A percentile compares a stretch with the other conserved stretches of the same genome.
Evolutionary conservation across 352 stramenopile genomes (phyloP).

Genomic region (Globisporangium yorkense): DNA sequence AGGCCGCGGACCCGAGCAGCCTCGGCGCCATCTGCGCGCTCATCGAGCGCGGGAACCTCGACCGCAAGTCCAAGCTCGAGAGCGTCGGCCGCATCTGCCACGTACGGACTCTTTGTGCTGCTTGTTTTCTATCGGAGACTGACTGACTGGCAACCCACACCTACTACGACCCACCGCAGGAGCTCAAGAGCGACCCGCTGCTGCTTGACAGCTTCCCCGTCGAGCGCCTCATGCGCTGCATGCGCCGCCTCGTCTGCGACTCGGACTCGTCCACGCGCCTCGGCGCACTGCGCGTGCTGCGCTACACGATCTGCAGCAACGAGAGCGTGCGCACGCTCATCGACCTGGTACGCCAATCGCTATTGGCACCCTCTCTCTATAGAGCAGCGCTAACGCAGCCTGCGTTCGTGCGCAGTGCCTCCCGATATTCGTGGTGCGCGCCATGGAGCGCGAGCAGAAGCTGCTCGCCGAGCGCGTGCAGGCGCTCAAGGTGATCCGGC

Average conservation of each 20-base stretch:
- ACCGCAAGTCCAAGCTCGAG: constrained; percentile 86
- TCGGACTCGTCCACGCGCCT: constrained; percentile 74
- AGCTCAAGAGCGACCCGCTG: constrained; percentile 83
- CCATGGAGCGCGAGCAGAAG: constrained; percentile 85
- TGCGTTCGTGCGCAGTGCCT: constrained; percentile 28
- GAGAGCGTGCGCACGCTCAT: constrained; percentile 59
- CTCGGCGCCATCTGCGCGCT: constrained; percentile 78
- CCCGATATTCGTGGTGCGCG: constrained; percentile 79
- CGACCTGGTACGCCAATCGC: constrained; percentile 33
- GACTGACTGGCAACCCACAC: background rate
- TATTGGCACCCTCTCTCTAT: background rate
- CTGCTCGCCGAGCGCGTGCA: constrained; percentile 80
- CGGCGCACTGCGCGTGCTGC: constrained; percentile 68
- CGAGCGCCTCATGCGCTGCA: constrained; percentile 73
- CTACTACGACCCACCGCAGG: constrained; percentile 18
- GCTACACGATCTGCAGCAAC: constrained; percentile 81
- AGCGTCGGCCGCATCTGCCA: constrained; percentile 79
- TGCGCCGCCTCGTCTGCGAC: constrained; percentile 71
- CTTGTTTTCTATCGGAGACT: background rate
- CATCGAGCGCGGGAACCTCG: constrained; percentile 75
- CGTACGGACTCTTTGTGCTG: constrained; percentile 19
- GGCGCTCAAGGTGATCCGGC: constrained; percentile 79
- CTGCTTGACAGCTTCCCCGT: constrained; percentile 79
- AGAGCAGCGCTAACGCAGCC: background rate
- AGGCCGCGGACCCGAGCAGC: constrained; percentile 22